These are phyloP conservation scores for Mycena haematopus DNA, from an alignment of 768 basidiomycete species.

Conservation along the genomic window DNA sequence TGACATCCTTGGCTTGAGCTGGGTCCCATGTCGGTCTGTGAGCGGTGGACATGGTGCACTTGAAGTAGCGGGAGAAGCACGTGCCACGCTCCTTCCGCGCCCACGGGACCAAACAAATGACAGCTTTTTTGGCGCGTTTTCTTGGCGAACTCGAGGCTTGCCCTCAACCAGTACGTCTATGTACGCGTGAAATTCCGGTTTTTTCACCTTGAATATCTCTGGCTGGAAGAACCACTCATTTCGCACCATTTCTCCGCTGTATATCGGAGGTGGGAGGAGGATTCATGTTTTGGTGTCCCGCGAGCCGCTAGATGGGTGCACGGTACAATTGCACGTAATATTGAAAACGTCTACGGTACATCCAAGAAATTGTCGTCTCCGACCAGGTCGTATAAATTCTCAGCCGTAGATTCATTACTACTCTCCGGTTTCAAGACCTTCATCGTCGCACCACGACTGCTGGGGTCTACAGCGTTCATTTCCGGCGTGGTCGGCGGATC, in stretches of 20 bases:
- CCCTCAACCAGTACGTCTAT: too few species aligned
- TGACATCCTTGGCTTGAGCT: constrained; percentile 91
- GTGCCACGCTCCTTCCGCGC: constrained; percentile 1
- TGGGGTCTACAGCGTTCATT: constrained; percentile 4
- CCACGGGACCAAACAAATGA: constrained; percentile 14
- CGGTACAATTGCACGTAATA: constrained; percentile 3
- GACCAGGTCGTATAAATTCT: constrained; percentile 14
- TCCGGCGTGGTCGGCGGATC: constrained; percentile 17
- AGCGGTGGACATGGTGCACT: constrained; percentile 76
- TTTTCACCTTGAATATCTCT: too few species aligned
- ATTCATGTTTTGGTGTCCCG: too few species aligned
- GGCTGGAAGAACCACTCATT: too few species aligned
- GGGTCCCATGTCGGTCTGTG: constrained; percentile 98
- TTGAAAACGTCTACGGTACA: constrained; percentile 11
- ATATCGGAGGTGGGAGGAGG: too few species aligned
- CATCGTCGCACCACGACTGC: constrained; percentile 1
- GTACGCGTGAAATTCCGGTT: too few species aligned
- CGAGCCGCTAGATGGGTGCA: too few species aligned
- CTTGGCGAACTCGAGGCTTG: not conserved
- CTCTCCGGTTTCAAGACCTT: constrained; percentile 5
- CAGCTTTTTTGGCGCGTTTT: not conserved
- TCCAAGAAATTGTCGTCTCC: constrained; percentile 1
- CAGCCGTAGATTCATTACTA: constrained; percentile 9
- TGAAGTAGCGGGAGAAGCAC: not conserved
- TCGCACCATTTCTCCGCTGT: too few species aligned